phyloP scores from a whole-genome alignment of 1,139 yeast species.

The Zygosaccharomyces sapae region DNA sequence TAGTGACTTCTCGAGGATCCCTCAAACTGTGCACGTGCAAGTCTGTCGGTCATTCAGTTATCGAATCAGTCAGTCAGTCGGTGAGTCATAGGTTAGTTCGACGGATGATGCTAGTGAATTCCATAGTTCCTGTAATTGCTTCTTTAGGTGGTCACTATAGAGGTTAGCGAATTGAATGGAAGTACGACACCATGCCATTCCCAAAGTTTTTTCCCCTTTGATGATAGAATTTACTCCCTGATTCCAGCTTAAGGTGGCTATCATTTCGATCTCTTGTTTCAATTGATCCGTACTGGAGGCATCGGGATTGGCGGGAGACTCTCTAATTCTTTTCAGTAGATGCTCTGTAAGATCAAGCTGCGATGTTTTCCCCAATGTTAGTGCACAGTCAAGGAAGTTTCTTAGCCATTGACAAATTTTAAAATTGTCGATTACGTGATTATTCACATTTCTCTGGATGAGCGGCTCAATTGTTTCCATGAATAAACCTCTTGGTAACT shows the following conservation, averaged over 20 bases:
- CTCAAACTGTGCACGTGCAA: constrained; percentile 54
- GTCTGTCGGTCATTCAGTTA: too few species aligned
- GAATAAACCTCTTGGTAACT: constrained; percentile 5
- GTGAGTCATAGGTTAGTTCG: constrained; percentile 38
- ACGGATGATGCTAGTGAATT: constrained; percentile 16
- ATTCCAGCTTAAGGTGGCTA: constrained; percentile 29
- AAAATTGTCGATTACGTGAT: constrained; percentile 1
- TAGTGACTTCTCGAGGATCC: constrained; percentile 29
- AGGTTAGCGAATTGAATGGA: constrained; percentile 21
- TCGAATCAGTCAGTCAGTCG: too few species aligned
- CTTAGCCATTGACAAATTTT: constrained; percentile 14
- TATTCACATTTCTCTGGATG: constrained; percentile 13
- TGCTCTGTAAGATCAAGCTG: constrained; percentile 7
- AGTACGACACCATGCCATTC: constrained; percentile 22
- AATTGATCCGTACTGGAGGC: not conserved
- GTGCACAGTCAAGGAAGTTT: constrained; percentile 8
- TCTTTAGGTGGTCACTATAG: constrained; percentile 15
- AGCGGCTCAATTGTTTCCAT: constrained; percentile 9
- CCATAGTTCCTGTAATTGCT: constrained; percentile 23
- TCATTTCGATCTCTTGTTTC: constrained; percentile 20
- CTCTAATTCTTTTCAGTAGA: constrained; percentile 4
- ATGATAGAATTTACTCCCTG: constrained; percentile 25
- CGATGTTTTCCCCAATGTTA: constrained; percentile 2
- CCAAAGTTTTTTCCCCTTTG: constrained; percentile 14
- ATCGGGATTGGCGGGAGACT: not conserved